Evolutionary conservation across 306 rosid species (phyloP), one percentile per base, ranked within the genome.

Genomic region (Vigna unguiculata): DNA sequence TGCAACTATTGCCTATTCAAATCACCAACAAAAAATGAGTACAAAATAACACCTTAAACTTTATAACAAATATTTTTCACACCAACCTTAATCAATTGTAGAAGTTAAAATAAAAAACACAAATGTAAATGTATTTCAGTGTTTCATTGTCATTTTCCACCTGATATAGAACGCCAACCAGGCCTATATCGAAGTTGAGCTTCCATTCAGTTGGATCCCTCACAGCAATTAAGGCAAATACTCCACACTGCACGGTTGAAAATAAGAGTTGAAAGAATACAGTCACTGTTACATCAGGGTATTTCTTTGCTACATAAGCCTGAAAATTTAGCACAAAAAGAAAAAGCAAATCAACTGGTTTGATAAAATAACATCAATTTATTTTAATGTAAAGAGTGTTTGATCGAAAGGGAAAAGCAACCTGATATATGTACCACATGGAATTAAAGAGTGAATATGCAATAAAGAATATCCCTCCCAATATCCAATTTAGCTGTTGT

Each of bases 341-440:
- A n/a, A n/a, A n/a, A n/a, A n/a, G n/a, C n/a, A n/a, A n/a, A n/a
- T n/a, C n/a, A n/a, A n/a, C n/a, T n/a, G n/a, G n/a, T n/a, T n/a
- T n/a, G n/a, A n/a, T n/a, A n/a, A n/a, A n/a, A n/a, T n/a, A n/a
- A n/a, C n/a, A n/a, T n/a, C n/a, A n/a, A n/a, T n/a, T n/a, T n/a
- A n/a, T n/a, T n/a, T n/a, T n/a, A n/a, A n/a, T n/a, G n/a, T n/a
- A n/a, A n/a, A n/a, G 9, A 34, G 7, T 36, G 2, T 7, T 17
- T 52, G n/a, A n/a, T n/a, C n/a, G 8, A 38, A 40, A 40, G 45
- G 8, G 11, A 40, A 40, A 40, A 40, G 9, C 15, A 72, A 86
- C 85, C 87, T 86, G 89, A 73, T 72, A 77, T 70, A 85, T 75
- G 71, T 80, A 85, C 87, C 84, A 83, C 10, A 81, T 34, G 13